Percentiles rank a stretch among this genome's conserved stretches.
Evolutionary conservation across 208 protist species (phyloP).

Genomic region (Acanthamoeba healyi): DNA sequence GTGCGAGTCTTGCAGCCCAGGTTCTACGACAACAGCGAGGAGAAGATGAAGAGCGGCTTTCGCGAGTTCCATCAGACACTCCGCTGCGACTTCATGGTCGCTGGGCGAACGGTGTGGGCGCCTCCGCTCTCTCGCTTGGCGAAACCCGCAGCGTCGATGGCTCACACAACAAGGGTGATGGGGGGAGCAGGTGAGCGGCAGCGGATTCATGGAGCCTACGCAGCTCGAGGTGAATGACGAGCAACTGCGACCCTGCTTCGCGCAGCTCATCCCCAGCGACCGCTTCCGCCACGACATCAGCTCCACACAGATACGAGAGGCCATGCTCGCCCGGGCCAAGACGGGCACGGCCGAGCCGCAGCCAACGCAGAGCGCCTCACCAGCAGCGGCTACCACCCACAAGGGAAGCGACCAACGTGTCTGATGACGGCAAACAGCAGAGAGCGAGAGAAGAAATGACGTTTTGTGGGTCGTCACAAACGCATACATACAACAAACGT

Average conservation of each 20-base stretch:
- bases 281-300: constrained; percentile 56
- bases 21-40: constrained; percentile 50
- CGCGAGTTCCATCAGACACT: constrained; percentile 15
- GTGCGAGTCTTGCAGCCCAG: constrained; percentile 15
- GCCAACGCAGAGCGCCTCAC: no score
- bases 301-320: constrained; percentile 41
- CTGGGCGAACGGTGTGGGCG: not conserved
- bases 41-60: constrained; percentile 13
- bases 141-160: no score
- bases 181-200: not conserved
- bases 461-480: no score
- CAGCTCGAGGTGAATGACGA: constrained; percentile 17
- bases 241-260: constrained; percentile 17
- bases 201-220: constrained; percentile 18
- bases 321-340: no score
- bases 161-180: not conserved
- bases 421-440: no score
- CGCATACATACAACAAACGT: no score
- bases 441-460: no score
- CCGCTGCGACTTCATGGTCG: constrained; percentile 52
- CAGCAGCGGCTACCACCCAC: no score
- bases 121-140: not conserved
- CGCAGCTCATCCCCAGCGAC: not conserved
- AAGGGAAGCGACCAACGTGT: no score
- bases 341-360: no score